Percentiles rank a stretch among this genome's conserved stretches.
These are phyloP conservation scores for Agaricus blazei DNA, from an alignment of 768 basidiomycete species.

Conservation along the genomic window DNA sequence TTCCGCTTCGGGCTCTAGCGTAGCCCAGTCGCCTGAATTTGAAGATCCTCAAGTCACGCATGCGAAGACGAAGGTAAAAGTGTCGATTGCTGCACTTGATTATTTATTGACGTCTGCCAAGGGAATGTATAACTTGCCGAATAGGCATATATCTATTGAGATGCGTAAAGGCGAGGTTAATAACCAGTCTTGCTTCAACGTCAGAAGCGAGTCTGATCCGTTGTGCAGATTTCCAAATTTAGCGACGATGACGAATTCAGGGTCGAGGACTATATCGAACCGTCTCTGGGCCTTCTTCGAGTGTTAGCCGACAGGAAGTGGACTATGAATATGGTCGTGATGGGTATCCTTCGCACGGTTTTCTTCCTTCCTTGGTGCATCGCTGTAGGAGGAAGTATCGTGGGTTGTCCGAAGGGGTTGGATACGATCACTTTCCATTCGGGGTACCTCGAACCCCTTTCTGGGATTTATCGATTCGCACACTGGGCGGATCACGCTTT, in stretches of 20 bases:
- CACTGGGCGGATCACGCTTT: slow-evolving; percentile 34
- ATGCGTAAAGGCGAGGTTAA: not conserved
- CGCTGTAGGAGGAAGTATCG: slow-evolving; percentile 36
- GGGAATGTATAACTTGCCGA: slow-evolving; percentile 2
- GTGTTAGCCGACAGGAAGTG: not conserved
- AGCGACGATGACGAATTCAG: not conserved
- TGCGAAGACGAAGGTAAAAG: not conserved
- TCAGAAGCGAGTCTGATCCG: not conserved
- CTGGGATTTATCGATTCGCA: slow-evolving; percentile 34
- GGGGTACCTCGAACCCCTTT: slow-evolving; percentile 24
- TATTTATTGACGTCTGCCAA: not conserved
- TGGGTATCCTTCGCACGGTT: slow-evolving; percentile 16
- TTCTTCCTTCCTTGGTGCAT: slow-evolving; percentile 43
- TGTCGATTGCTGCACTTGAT: too few species aligned
- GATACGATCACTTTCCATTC: slow-evolving; percentile 29
- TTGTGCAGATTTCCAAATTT: not conserved
- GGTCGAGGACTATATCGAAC: not conserved
- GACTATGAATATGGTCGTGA: not conserved
- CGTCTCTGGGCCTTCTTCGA: not conserved
- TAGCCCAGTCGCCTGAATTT: slow-evolving; percentile 3
- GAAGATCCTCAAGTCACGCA: slow-evolving; percentile 3
- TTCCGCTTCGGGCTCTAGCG: not conserved
- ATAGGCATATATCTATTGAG: slow-evolving; percentile 8
- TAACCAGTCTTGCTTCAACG: not conserved
- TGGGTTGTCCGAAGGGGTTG: slow-evolving; percentile 31